A percentile compares a stretch with the other conserved stretches of the same genome.
Evolutionary conservation across 805 yeast genomes (phyloP).

Genomic region (Metschnikowia colocasiae): DNA sequence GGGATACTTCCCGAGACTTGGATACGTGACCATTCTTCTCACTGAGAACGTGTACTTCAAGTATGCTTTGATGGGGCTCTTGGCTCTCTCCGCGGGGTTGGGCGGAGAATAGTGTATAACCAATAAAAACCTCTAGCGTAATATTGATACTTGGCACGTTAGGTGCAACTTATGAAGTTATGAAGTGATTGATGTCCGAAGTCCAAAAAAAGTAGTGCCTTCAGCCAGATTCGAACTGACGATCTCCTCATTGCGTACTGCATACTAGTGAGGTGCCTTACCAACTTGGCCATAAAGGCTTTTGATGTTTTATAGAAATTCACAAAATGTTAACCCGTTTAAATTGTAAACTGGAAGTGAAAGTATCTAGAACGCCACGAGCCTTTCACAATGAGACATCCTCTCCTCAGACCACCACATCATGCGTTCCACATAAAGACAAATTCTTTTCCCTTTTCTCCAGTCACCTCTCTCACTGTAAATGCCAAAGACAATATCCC

Average conservation of each 20-base stretch:
- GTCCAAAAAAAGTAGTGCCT: slow-evolving; percentile 3
- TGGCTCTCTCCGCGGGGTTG: slow-evolving; percentile 68
- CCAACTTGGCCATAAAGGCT: slow-evolving; percentile 39
- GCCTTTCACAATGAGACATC: too few species aligned
- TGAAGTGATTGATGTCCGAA: background rate
- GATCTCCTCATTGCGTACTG: slow-evolving; percentile 42
- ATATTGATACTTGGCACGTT: background rate
- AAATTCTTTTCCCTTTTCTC: too few species aligned
- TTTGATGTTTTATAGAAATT: too few species aligned
- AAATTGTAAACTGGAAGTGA: too few species aligned
- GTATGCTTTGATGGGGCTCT: slow-evolving; percentile 67
- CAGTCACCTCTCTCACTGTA: background rate
- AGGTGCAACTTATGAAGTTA: background rate
- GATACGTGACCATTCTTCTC: slow-evolving; percentile 86
- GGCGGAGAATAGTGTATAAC: slow-evolving; percentile 19
- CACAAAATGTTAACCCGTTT: too few species aligned
- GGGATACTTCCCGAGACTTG: slow-evolving; percentile 85
- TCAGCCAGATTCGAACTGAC: slow-evolving; percentile 27
- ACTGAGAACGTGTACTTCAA: slow-evolving; percentile 86
- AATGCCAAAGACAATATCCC: too few species aligned
- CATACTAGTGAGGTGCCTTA: slow-evolving; percentile 42
- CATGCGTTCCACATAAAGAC: too few species aligned
- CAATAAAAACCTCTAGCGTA: background rate
- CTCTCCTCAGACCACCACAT: too few species aligned
- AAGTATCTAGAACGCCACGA: too few species aligned